Percentiles rank a stretch among this genome's conserved stretches.
These are phyloP conservation scores for Cladophialophora chaetospira DNA, from an alignment of 2,329 filamentous ascomycete genomes.

Conservation along the genomic window DNA sequence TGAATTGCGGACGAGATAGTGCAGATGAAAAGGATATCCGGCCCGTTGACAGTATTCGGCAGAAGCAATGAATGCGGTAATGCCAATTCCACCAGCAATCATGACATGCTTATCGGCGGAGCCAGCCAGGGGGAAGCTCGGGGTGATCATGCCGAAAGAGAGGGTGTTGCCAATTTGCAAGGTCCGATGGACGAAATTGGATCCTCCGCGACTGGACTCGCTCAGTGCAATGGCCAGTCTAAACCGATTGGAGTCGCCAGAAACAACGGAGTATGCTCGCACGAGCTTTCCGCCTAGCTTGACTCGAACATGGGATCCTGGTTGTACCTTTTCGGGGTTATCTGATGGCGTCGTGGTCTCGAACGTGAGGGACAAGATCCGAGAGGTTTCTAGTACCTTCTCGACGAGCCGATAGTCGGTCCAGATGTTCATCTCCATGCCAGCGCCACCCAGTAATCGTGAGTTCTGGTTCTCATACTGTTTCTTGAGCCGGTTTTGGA, in stretches of 20 bases:
- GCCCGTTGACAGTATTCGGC: constrained; percentile 37
- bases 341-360: constrained; percentile 46
- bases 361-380: constrained; percentile 56
- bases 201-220: constrained; percentile 60
- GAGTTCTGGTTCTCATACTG: constrained; percentile 31
- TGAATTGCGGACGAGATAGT: constrained; percentile 12
- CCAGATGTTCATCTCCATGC: constrained; percentile 32
- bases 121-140: constrained; percentile 49
- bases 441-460: constrained; percentile 3
- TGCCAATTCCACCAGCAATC: constrained; percentile 65
- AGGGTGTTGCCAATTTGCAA: constrained; percentile 54
- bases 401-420: constrained; percentile 52
- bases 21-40: constrained; percentile 5
- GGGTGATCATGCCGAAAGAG: constrained; percentile 54
- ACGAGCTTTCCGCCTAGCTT: constrained; percentile 58
- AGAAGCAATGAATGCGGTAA: constrained; percentile 64
- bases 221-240: constrained; percentile 62
- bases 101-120: constrained; percentile 62
- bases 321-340: constrained; percentile 41
- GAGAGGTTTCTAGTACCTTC: constrained; percentile 54
- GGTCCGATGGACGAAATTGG: constrained; percentile 57
- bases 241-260: constrained; percentile 53
- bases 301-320: constrained; percentile 60
- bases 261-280: constrained; percentile 63
- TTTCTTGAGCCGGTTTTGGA: constrained; percentile 56